These are phyloP conservation scores for Aspergillus homomorphus DNA, from an alignment of 495 filamentous ascomycete genomes.

Conservation along the genomic window DNA sequence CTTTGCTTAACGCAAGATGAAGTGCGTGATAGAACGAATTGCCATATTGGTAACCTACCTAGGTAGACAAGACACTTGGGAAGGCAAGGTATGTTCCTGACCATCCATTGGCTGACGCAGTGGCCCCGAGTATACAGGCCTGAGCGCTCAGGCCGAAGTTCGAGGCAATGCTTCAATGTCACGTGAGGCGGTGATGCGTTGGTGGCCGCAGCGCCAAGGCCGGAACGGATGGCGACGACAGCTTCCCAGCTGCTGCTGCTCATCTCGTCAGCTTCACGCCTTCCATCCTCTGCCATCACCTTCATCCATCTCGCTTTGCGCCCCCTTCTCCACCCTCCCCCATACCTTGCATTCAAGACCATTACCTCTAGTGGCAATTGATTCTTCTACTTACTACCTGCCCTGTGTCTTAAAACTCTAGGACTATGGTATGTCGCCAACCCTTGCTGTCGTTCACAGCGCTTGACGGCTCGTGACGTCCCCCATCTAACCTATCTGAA, in stretches of 20 bases:
- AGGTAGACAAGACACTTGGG: background rate
- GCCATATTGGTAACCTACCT: background rate
- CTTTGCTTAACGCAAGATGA: no score
- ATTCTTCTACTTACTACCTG: background rate
- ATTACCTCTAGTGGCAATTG: background rate
- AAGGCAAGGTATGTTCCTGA: no score
- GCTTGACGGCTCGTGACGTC: slow-evolving; percentile 3
- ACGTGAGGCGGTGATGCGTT: slow-evolving; percentile 10
- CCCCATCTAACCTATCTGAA: slow-evolving; percentile 25
- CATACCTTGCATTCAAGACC: background rate
- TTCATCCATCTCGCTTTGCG: background rate
- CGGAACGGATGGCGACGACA: slow-evolving; percentile 22
- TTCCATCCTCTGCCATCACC: slow-evolving; percentile 7
- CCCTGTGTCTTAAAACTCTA: background rate
- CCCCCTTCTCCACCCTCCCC: background rate
- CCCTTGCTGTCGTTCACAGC: slow-evolving; percentile 11
- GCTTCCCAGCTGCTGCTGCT: slow-evolving; percentile 16
- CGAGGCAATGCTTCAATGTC: background rate
- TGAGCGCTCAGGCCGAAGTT: background rate
- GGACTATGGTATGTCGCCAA: slow-evolving; percentile 37
- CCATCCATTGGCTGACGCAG: no score
- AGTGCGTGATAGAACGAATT: background rate
- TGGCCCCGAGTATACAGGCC: background rate
- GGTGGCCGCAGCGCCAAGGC: slow-evolving; percentile 12
- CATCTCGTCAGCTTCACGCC: slow-evolving; percentile 16